Base-by-base conservation (phyloP, 1,284 basidiomycete genomes). In the Rhodotorula sp. region DNA sequence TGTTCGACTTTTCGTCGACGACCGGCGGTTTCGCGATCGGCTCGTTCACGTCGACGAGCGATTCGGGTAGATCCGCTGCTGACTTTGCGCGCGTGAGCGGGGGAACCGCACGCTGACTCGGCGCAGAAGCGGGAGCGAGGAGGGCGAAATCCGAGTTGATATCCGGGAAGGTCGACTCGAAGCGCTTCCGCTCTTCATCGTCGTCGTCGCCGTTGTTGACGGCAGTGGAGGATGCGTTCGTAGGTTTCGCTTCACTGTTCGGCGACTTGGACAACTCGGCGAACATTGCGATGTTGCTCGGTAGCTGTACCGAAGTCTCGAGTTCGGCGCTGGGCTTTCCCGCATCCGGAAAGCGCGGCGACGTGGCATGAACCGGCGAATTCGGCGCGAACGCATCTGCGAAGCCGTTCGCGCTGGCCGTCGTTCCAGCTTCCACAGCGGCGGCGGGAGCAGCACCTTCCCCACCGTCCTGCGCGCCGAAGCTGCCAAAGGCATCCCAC, bases 91-190 rank as follows among this genome's bases (percentile, higher is more conserved):
- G 30, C 14, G 46, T 14, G 2, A 44, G 29, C 20, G 62, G 22
- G 7, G 42, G 42, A 18, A 33, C 48, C 20, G 60, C 8, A 3
- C 24, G 18, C 10, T 49, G 18, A 14, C n/a, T 30, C 6, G 26
- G n/a, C 12, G 55, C 15, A 4, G 56, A 29, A 6, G 37, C 26
- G 30, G 64, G 53, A 7, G 42, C 45, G 49, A 63, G 59, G 1
- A 61, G 24, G 3, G 62, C 58, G 10, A 51, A 24, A 45, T 60
- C 67, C 45, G 57, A 54, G 26, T 62, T 18, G 7, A 73, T 59
- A 20, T 63, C 67, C 7, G 72, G 72, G 68, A 69, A 74, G 1
- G 67, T 55, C 55, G 67, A 64, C 55, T 71, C 70, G 58, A 74
- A 74, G 4, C 66, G 49, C 12, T 29, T 60, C 5, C 64, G 51